Evolutionary conservation across 345 rosid genomes (phyloP).

Genomic region (Eutrema yunnanense): DNA sequence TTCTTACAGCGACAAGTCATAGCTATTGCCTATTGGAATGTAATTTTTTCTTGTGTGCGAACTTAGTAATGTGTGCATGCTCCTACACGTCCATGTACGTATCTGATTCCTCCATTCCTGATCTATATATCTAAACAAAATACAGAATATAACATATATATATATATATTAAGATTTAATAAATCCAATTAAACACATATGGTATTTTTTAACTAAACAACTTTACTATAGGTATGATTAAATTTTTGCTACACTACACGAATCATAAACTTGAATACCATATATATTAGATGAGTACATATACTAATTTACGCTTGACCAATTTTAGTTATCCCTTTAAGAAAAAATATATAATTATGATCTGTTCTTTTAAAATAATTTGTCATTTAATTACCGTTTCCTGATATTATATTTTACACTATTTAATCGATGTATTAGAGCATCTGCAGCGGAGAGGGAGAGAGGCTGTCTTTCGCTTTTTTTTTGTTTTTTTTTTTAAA

Average conservation of each 20-base stretch:
- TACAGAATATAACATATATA: background rate
- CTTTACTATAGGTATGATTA: background rate
- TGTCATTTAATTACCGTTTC: background rate
- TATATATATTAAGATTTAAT: background rate
- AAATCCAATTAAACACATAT: background rate
- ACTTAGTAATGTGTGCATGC: constrained; percentile 25
- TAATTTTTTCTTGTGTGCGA: constrained; percentile 17
- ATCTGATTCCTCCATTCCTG: constrained; percentile 26
- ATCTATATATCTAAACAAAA: background rate
- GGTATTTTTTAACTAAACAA: background rate
- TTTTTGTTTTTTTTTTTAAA: no score
- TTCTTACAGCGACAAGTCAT: constrained; percentile 32
- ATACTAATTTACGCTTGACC: background rate
- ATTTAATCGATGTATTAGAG: background rate
- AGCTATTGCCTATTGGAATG: constrained; percentile 25
- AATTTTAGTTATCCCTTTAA: background rate
- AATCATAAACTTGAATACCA: background rate
- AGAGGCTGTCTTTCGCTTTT: no score
- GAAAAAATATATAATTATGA: background rate
- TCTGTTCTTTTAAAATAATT: background rate
- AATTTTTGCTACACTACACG: background rate
- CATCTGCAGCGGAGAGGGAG: no score
- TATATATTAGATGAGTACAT: background rate
- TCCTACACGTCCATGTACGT: constrained; percentile 29
- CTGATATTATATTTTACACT: background rate